Percentiles rank a stretch among this genome's conserved stretches.
phyloP scores from a whole-genome alignment of 768 basidiomycete genomes.

The Pleurotus giganteus region DNA sequence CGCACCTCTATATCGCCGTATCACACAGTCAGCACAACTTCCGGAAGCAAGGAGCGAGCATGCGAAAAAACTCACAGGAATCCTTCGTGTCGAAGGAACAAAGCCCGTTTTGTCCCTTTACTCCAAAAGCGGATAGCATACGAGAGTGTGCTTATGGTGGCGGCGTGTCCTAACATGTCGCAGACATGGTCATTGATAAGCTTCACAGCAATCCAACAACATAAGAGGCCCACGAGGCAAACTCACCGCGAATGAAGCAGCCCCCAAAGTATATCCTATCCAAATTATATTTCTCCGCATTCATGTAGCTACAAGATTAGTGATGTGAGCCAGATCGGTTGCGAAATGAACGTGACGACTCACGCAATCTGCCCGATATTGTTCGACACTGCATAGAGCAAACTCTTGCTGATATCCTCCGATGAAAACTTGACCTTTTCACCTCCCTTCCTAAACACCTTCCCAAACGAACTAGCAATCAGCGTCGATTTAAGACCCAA shows the following conservation, averaged over 20 bases:
- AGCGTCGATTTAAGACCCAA: conserved; percentile 96
- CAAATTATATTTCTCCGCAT: conserved; percentile 96
- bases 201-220: background rate
- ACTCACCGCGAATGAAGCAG: conserved; percentile 93
- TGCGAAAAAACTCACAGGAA: conserved; percentile 80
- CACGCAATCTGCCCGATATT: conserved; percentile 99
- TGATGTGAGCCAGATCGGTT: conserved; percentile 5
- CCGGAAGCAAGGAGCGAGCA: conserved; percentile 9
- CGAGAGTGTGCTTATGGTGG: conserved; percentile 94
- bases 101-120: conserved; percentile 92
- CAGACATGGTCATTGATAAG: background rate
- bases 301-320: conserved; percentile 78
- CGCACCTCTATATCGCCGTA: conserved; percentile 58
- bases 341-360: conserved; percentile 31
- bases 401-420: conserved; percentile 92
- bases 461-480: conserved; percentile 98
- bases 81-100: conserved; percentile 97
- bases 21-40: conserved; percentile 7
- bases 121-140: conserved; percentile 99
- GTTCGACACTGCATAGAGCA: conserved; percentile 96
- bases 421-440: conserved; percentile 77
- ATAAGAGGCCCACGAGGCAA: background rate
- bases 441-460: conserved; percentile 91
- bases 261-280: conserved; percentile 99
- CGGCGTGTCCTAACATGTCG: conserved; percentile 74